phyloP scores from a whole-genome alignment of 371 early-diverging fungal species.

The Homolaphlyctis polyrhiza region DNA sequence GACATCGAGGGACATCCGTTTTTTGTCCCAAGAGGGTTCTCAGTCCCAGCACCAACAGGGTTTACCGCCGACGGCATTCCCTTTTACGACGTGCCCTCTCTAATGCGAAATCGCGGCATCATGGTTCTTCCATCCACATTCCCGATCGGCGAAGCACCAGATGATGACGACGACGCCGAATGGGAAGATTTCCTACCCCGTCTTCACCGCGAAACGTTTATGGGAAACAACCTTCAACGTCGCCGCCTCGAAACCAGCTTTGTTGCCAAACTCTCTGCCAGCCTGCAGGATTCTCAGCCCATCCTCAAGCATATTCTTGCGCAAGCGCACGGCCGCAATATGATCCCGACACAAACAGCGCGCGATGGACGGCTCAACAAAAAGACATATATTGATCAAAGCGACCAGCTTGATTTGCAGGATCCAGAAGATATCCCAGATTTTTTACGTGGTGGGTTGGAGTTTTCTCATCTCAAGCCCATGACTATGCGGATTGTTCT shows the following conservation, averaged over 20 bases:
- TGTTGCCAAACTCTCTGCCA: slow-evolving; percentile 24
- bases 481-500: slow-evolving; percentile 29
- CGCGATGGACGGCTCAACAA: slow-evolving; percentile 14
- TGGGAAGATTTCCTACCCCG: slow-evolving; percentile 6
- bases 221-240: background rate
- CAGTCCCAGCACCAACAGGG: slow-evolving; percentile 44
- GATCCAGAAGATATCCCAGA: slow-evolving; percentile 42
- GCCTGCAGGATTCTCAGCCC: slow-evolving; percentile 29
- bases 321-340: slow-evolving; percentile 10
- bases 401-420: slow-evolving; percentile 6
- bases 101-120: slow-evolving; percentile 45
- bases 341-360: slow-evolving; percentile 8
- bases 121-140: slow-evolving; percentile 31
- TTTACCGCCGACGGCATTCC: slow-evolving; percentile 53
- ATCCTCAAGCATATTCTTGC: slow-evolving; percentile 20
- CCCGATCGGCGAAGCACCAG: slow-evolving; percentile 1
- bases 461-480: slow-evolving; percentile 34
- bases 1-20: slow-evolving; percentile 50
- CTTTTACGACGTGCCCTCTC: slow-evolving; percentile 46
- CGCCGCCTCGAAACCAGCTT: background rate
- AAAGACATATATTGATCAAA: slow-evolving; percentile 14
- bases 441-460: slow-evolving; percentile 43
- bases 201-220: background rate
- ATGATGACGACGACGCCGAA: slow-evolving; percentile 24
- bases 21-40: slow-evolving; percentile 46